phyloP scores from a whole-genome alignment of 1,284 basidiomycete species.

The Boletus semigastroideus region DNA sequence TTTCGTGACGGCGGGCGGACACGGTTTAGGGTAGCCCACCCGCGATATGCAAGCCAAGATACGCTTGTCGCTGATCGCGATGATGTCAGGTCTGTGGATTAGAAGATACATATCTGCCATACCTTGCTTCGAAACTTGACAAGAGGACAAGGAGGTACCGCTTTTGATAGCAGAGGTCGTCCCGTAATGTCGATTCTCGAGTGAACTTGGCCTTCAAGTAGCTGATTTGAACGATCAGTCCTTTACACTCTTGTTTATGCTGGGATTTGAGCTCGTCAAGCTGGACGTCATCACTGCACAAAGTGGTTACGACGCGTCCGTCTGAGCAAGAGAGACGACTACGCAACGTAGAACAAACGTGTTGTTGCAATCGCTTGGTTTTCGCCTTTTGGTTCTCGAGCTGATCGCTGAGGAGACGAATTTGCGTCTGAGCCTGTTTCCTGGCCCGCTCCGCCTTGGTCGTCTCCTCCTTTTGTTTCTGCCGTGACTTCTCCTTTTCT shows the following conservation, averaged over 20 bases:
- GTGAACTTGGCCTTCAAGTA: conserved; percentile 93
- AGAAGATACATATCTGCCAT: conserved; percentile 18
- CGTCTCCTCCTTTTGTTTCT: conserved; percentile 51
- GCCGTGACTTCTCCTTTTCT: conserved; percentile 65
- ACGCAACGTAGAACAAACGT: conserved; percentile 58
- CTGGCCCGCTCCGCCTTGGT: conserved; percentile 53
- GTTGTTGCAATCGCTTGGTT: conserved; percentile 45
- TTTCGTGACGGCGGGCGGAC: conserved; percentile 36
- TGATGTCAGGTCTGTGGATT: conserved; percentile 1
- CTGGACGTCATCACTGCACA: conserved; percentile 49
- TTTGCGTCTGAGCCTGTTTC: conserved; percentile 66
- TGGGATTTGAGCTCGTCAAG: conserved; percentile 57
- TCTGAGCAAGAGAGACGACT: conserved; percentile 3
- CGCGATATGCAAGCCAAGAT: conserved; percentile 77
- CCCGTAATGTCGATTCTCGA: conserved; percentile 82
- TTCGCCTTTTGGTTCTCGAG: conserved; percentile 58
- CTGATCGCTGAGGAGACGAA: conserved; percentile 65
- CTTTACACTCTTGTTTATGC: conserved; percentile 86
- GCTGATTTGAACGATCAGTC: conserved; percentile 82
- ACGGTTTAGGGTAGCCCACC: conserved; percentile 57
- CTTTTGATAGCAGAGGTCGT: conserved; percentile 85
- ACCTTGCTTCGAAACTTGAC: conserved; percentile 74
- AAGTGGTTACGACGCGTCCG: not conserved
- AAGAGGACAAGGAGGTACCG: conserved; percentile 70
- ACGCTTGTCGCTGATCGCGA: conserved; percentile 62